Evolutionary conservation across 495 filamentous ascomycete species (phyloP).

Genomic region (Xylaria telfairii): DNA sequence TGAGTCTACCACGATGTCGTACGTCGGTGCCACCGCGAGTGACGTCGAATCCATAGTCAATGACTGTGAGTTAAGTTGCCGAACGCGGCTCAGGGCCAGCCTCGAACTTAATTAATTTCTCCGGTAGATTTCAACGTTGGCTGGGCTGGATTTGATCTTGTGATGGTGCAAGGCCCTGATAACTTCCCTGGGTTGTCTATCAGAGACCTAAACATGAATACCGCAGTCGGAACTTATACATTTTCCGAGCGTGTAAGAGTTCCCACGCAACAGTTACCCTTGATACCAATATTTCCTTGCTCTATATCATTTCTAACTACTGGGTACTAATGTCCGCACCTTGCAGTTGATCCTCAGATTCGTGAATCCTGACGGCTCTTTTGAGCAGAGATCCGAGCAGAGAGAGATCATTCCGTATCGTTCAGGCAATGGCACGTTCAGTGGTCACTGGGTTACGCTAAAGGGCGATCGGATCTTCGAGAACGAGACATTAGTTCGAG

Average conservation of each 20-base stretch:
- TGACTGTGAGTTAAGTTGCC: slow-evolving; percentile 18
- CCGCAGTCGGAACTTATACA: slow-evolving; percentile 11
- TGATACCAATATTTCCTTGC: background rate
- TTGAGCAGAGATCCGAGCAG: slow-evolving; percentile 22
- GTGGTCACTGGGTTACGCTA: slow-evolving; percentile 15
- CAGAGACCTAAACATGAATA: background rate
- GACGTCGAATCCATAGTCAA: background rate
- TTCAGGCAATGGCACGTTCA: slow-evolving; percentile 18
- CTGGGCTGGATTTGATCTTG: background rate
- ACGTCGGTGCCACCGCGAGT: slow-evolving; percentile 16
- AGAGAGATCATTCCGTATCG: slow-evolving; percentile 8
- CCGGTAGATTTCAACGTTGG: background rate
- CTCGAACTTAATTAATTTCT: background rate
- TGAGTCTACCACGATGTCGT: slow-evolving; percentile 2
- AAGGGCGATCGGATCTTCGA: slow-evolving; percentile 18
- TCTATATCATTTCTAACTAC: no score
- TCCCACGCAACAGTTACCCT: background rate
- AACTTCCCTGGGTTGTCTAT: slow-evolving; percentile 17
- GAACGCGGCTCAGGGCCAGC: background rate
- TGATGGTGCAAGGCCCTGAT: background rate
- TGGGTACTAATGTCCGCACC: background rate
- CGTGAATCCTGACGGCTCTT: slow-evolving; percentile 14
- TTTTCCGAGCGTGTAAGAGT: slow-evolving; percentile 15
- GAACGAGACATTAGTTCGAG: slow-evolving; percentile 16
- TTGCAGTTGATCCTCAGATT: slow-evolving; percentile 15